phyloP scores from a whole-genome alignment of 2,329 filamentous ascomycete species.

The Cercospora zeae-maydis region DNA sequence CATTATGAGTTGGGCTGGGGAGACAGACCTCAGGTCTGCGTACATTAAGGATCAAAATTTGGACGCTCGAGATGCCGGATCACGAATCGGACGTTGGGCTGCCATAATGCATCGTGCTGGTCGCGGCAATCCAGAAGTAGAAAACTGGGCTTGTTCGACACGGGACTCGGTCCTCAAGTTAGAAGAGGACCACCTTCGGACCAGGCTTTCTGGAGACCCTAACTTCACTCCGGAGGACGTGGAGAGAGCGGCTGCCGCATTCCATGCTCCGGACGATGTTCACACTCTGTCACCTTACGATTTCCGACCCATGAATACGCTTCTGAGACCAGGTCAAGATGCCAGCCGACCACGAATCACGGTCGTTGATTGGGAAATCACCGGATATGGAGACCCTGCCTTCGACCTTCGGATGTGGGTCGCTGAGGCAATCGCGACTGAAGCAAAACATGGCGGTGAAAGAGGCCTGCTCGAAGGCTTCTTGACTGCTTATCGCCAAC shows the following conservation, averaged over 20 bases:
- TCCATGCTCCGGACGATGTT: background rate
- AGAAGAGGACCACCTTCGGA: background rate
- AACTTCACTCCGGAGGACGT: background rate
- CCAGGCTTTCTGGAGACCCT: background rate
- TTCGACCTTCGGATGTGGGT: constrained; percentile 13
- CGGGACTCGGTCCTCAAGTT: background rate
- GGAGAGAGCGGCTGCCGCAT: background rate
- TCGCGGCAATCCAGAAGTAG: background rate
- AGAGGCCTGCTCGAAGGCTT: background rate
- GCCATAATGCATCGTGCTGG: background rate
- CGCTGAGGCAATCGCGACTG: constrained; percentile 9
- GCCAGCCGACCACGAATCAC: constrained; percentile 1
- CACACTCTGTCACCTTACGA: background rate
- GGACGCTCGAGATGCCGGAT: constrained; percentile 6
- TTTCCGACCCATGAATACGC: background rate
- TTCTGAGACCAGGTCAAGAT: background rate
- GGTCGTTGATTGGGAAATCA: constrained; percentile 13
- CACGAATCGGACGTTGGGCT: background rate
- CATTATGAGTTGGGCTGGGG: constrained; percentile 13
- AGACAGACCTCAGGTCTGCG: constrained; percentile 4
- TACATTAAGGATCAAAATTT: background rate
- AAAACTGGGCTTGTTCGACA: background rate
- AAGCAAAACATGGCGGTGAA: constrained; percentile 6
- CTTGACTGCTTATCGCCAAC: background rate
- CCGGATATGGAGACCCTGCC: constrained; percentile 5